These are phyloP conservation scores for Kodamaea laetipori DNA, from an alignment of 805 yeast species.

Conservation along the genomic window DNA sequence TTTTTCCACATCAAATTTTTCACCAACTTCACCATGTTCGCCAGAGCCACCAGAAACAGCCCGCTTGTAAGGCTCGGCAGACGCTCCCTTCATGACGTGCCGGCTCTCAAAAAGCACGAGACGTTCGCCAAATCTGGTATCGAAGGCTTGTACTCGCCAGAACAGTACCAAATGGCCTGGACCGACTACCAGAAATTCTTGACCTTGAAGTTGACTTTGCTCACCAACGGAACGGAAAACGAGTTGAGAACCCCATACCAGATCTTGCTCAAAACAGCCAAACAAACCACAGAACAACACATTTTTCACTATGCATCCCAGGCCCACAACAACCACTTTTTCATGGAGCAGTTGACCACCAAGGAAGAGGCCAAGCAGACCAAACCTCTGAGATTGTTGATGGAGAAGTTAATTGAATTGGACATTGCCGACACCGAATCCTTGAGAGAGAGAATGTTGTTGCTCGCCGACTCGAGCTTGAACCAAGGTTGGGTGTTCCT, in stretches of 20 bases:
- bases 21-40: constrained; percentile 7
- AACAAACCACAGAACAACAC: constrained; percentile 63
- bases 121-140: constrained; percentile 51
- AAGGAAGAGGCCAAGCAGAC: constrained; percentile 34
- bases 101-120: constrained; percentile 49
- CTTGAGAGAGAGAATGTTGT: constrained; percentile 51
- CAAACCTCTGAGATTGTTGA: constrained; percentile 38
- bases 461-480: constrained; percentile 51
- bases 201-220: constrained; percentile 58
- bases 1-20: too few species aligned
- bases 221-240: constrained; percentile 76
- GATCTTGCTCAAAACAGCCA: constrained; percentile 65
- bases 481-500: constrained; percentile 80
- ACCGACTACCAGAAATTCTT: constrained; percentile 69
- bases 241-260: constrained; percentile 78
- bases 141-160: constrained; percentile 61
- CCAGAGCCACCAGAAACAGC: constrained; percentile 10
- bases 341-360: constrained; percentile 62
- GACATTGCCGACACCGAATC: constrained; percentile 47
- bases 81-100: constrained; percentile 40
- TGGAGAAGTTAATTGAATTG: constrained; percentile 39
- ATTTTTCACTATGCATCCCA: constrained; percentile 89
- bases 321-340: constrained; percentile 89
- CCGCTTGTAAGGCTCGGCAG: not conserved
- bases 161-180: constrained; percentile 80